Conservation (phyloP, 192 early-diverging fungal species). For the Entophlyctis luteolus region DNA sequence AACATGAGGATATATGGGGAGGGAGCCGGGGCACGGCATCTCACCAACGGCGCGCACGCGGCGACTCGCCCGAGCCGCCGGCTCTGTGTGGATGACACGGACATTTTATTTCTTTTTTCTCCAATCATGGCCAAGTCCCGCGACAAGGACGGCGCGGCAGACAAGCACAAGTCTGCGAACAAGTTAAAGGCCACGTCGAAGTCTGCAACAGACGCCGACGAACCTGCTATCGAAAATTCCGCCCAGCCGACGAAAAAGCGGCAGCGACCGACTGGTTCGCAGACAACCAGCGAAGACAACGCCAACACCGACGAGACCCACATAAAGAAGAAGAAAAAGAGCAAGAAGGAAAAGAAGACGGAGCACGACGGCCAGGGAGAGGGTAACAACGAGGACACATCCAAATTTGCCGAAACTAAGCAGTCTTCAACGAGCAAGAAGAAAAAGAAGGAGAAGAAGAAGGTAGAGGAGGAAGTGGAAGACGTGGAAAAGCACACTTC, state of each 20-base stretch:
- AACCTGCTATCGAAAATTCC: background rate
- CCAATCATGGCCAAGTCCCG: background rate
- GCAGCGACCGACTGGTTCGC: background rate
- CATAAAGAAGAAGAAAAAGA: constrained; percentile 42
- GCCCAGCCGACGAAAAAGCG: background rate
- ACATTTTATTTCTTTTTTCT: background rate
- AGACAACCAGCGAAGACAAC: background rate
- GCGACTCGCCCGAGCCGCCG: constrained; percentile 1
- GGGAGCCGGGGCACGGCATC: background rate
- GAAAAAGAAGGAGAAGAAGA: background rate
- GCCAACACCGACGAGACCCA: background rate
- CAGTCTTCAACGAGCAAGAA: background rate
- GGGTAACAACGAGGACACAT: background rate
- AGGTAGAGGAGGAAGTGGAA: background rate
- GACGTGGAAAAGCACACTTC: background rate
- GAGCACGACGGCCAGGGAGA: constrained; percentile 42
- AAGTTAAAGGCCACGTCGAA: background rate
- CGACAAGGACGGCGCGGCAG: background rate
- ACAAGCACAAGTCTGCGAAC: background rate
- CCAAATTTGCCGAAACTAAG: background rate
- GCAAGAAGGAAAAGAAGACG: constrained; percentile 53
- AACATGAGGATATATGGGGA: background rate
- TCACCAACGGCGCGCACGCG: constrained; percentile 21
- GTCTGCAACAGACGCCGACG: background rate
- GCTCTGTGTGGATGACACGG: background rate